Conservation (phyloP, 2,329 filamentous ascomycete species). For the Claviceps cyperi region DNA sequence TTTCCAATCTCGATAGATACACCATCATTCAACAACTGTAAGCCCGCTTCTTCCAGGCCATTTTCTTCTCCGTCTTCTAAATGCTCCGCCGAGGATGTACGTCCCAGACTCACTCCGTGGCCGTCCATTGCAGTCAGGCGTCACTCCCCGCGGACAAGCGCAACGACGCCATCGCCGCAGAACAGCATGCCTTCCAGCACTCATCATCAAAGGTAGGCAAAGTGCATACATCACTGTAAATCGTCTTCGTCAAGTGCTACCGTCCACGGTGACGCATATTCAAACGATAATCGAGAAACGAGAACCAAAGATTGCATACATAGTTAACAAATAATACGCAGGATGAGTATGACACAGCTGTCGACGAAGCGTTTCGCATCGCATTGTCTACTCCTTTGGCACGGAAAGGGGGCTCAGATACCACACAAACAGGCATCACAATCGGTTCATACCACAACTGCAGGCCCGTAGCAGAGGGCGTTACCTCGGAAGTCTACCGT, state of each 20-base stretch:
- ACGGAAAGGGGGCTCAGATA: not conserved
- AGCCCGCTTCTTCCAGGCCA: slow-evolving; percentile 1
- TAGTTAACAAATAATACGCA: slow-evolving; percentile 16
- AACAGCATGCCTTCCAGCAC: slow-evolving; percentile 47
- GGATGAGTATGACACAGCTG: slow-evolving; percentile 41
- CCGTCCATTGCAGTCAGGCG: slow-evolving; percentile 13
- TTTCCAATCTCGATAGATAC: slow-evolving; percentile 47
- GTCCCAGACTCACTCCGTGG: not conserved
- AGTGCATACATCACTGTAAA: no score
- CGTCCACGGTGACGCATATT: not conserved
- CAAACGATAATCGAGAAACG: not conserved
- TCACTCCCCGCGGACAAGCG: slow-evolving; percentile 16
- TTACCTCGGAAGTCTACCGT: slow-evolving; percentile 75
- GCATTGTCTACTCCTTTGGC: no score
- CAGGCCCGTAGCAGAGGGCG: slow-evolving; percentile 44
- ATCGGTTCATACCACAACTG: slow-evolving; percentile 43
- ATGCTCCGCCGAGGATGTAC: not conserved
- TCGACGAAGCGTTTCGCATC: slow-evolving; percentile 3
- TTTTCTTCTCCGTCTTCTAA: not conserved
- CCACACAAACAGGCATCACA: slow-evolving; percentile 18
- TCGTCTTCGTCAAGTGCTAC: not conserved
- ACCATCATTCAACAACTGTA: slow-evolving; percentile 42
- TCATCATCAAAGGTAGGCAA: slow-evolving; percentile 38
- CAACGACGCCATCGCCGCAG: slow-evolving; percentile 44
- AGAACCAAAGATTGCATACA: not conserved